Evolutionary conservation across 495 filamentous ascomycete species (phyloP).

Genomic region (Penicillium chermesinum): DNA sequence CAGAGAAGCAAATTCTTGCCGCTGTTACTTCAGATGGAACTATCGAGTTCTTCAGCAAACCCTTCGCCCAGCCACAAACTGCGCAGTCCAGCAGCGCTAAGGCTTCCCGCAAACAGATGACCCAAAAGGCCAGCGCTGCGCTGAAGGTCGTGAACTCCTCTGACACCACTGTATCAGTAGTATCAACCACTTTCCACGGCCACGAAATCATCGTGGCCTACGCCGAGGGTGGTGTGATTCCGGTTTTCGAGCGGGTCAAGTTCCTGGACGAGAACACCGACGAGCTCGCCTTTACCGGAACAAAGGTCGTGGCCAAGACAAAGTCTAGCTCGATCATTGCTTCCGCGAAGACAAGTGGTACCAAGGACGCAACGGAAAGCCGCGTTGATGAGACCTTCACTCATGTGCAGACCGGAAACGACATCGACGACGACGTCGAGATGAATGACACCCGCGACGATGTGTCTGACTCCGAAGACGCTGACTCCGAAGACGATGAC

Average conservation of each 20-base stretch:
- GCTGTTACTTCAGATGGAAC: conserved; percentile 51
- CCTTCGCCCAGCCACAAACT: conserved; percentile 39
- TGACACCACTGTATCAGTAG: conserved; percentile 38
- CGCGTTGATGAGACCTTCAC: conserved; percentile 72
- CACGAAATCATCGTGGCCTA: conserved; percentile 47
- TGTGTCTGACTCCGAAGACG: conserved; percentile 32
- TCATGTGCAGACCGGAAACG: conserved; percentile 50
- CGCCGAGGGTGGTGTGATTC: conserved; percentile 51
- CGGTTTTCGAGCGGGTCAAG: conserved; percentile 50
- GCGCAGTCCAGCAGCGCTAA: conserved; percentile 33
- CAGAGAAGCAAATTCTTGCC: conserved; percentile 42
- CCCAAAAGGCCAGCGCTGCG: conserved; percentile 44
- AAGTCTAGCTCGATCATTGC: conserved; percentile 41
- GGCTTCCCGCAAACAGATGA: conserved; percentile 46
- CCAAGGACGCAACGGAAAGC: conserved; percentile 53
- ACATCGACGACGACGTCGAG: conserved; percentile 40
- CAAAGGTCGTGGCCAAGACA: conserved; percentile 41
- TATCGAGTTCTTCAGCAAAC: conserved; percentile 53
- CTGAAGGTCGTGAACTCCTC: conserved; percentile 45
- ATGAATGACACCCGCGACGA: conserved; percentile 48
- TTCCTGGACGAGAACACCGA: conserved; percentile 48
- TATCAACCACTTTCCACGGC: conserved; percentile 45
- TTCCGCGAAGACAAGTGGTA: conserved; percentile 49
- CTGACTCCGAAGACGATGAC: conserved; percentile 41
- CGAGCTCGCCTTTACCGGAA: conserved; percentile 41